Evolutionary conservation across 345 rosid genomes (phyloP), one percentile per base, ranked within the genome.

Genomic region (Clarkia xantiana): DNA sequence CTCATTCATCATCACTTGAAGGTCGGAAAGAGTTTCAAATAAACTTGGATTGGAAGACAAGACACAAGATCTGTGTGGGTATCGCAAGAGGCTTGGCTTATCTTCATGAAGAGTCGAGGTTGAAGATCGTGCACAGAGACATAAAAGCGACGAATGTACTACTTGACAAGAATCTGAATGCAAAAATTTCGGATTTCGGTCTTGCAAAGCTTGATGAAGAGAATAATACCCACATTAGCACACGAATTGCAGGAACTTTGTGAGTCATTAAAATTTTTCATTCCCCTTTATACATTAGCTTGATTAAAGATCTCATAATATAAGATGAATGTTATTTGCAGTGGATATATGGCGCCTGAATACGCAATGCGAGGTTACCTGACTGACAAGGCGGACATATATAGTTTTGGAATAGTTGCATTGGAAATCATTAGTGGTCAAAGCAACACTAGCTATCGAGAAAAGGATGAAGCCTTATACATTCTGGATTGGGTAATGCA

Each of bases 281-380:
- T 14, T 23, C 46, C 7, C 46, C 2, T 7, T 5, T 43, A 1
- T 4, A 43, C 46, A 14, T 14, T 12, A 12, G n/a, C 22, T 15
- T 29, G 13, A 9, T 22, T 50, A 5, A 1, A 6, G 17, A 14
- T 43, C 17, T 43, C 46, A 14, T 14, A 6, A 7, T 43, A 14
- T 62, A 29, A 17, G 12, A 9, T 39, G 25, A 22, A 22, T 16
- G 25, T 20, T 19, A 18, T 14, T 23, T 53, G 19, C 59, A 82
- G 97, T 73, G 97, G 97, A 34, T 90, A 85, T 63, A 90, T 90
- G 95, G 97, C 97, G 53, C 97, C 97, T 1, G 97, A 89, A 66
- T 84, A 89, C 62, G 97, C 95, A 48, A 84, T 84, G 97, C 78
- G 89, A 59, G 97, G 97, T 44, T 84, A 89, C 75, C 69, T 89